Percentiles rank a stretch among this genome's conserved stretches.
Evolutionary conservation across 208 protist genomes (phyloP).

Genomic region (Trypanosoma lewisi): DNA sequence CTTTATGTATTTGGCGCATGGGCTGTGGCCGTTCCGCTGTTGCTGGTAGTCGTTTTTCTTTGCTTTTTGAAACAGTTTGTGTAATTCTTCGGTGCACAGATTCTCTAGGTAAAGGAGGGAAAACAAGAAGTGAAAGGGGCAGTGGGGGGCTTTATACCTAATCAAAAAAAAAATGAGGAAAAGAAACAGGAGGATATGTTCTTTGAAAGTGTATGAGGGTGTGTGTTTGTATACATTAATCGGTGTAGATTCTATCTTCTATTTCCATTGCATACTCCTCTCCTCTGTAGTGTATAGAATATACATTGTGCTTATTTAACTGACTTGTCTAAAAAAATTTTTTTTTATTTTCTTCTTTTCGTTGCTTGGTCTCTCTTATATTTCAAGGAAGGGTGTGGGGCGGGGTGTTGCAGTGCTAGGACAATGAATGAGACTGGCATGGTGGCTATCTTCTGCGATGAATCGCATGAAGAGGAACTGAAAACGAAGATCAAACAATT

Average conservation of each 20-base stretch:
- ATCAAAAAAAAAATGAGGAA: background rate
- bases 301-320: background rate
- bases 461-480: constrained; percentile 4
- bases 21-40: constrained; percentile 36
- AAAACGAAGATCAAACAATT: background rate
- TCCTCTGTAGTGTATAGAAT: background rate
- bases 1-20: constrained; percentile 48
- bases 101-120: background rate
- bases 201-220: background rate
- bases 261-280: too few species aligned
- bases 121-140: background rate
- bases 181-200: background rate
- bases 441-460: constrained; percentile 33
- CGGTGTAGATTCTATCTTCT: too few species aligned
- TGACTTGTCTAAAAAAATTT: background rate
- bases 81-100: background rate
- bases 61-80: constrained; percentile 6
- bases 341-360: background rate
- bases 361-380: background rate
- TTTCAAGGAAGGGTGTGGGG: too few species aligned
- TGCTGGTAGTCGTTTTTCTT: constrained; percentile 21
- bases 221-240: too few species aligned
- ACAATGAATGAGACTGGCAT: constrained; percentile 25
- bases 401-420: background rate
- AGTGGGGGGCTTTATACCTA: background rate